Evolutionary conservation across 2,329 filamentous ascomycete genomes (phyloP).

Genomic region (Dothistroma pini): DNA sequence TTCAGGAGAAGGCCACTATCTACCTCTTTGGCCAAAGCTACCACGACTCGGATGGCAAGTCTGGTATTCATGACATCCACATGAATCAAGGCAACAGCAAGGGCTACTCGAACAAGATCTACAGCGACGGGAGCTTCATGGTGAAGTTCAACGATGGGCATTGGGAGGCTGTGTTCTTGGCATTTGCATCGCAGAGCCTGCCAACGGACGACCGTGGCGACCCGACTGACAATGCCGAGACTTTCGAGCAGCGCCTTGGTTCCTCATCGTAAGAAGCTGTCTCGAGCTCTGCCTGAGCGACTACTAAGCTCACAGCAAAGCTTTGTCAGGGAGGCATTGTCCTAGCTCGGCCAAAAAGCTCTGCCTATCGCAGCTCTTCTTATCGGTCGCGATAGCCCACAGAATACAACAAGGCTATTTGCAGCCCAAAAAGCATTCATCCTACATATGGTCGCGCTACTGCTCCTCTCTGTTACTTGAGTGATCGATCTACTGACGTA

Average conservation of each 20-base stretch:
- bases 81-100: constrained; percentile 40
- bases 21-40: constrained; percentile 36
- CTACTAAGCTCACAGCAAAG: not conserved
- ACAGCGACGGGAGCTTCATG: constrained; percentile 38
- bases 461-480: not conserved
- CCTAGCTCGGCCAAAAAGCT: no score
- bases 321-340: no score
- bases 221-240: constrained; percentile 4
- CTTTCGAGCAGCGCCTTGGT: constrained; percentile 6
- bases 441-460: not conserved
- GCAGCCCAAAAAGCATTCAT: not conserved
- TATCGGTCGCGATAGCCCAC: not conserved
- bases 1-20: constrained; percentile 36
- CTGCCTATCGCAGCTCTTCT: not conserved
- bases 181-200: constrained; percentile 38
- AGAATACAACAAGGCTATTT: not conserved
- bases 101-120: constrained; percentile 36
- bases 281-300: not conserved
- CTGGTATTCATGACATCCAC: constrained; percentile 41
- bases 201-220: constrained; percentile 34
- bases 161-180: constrained; percentile 41
- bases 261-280: not conserved
- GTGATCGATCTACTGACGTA: not conserved
- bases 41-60: constrained; percentile 31
- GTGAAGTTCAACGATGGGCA: constrained; percentile 36